A percentile compares a stretch with the other conserved stretches of the same genome.
phyloP scores from a whole-genome alignment of 2,329 filamentous ascomycete species.

The Nothomitra cinnamomea region DNA sequence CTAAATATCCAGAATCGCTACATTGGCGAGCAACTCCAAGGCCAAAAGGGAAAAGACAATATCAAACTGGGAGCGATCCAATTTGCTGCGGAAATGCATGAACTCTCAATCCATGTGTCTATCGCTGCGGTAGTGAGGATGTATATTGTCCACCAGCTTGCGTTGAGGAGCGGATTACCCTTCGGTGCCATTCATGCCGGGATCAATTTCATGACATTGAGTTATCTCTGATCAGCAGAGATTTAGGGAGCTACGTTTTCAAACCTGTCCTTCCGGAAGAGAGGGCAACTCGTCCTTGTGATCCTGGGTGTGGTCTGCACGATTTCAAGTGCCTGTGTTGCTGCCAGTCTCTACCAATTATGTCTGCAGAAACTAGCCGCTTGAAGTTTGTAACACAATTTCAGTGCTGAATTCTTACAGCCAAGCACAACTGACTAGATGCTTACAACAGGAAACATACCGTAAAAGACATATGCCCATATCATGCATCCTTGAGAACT shows the following conservation, averaged over 20 bases:
- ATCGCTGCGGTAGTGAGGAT: conserved; percentile 13
- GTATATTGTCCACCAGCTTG: conserved; percentile 11
- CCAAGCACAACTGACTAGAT: no score
- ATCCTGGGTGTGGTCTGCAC: conserved; percentile 10
- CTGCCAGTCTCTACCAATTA: no score
- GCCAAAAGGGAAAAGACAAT: conserved; percentile 10
- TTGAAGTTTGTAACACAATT: no score
- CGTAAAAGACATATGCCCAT: no score
- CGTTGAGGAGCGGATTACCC: conserved; percentile 12
- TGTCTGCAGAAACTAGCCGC: no score
- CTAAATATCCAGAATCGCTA: conserved; percentile 14
- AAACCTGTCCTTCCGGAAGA: conserved; percentile 8
- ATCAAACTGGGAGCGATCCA: conserved; percentile 16
- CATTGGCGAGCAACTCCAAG: conserved; percentile 12
- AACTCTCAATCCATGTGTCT: conserved; percentile 14
- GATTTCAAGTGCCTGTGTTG: no score
- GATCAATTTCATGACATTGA: conserved; percentile 12
- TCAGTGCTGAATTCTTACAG: no score
- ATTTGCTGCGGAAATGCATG: conserved; percentile 14
- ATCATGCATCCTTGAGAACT: no score
- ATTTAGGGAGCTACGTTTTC: conserved; percentile 11
- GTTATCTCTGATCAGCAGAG: conserved; percentile 14
- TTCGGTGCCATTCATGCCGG: conserved; percentile 14
- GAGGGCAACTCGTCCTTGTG: conserved; percentile 10
- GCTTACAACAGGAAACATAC: no score